Conservation (phyloP, 116 monocot genomes). For the Phalaenopsis hybrid region DNA sequence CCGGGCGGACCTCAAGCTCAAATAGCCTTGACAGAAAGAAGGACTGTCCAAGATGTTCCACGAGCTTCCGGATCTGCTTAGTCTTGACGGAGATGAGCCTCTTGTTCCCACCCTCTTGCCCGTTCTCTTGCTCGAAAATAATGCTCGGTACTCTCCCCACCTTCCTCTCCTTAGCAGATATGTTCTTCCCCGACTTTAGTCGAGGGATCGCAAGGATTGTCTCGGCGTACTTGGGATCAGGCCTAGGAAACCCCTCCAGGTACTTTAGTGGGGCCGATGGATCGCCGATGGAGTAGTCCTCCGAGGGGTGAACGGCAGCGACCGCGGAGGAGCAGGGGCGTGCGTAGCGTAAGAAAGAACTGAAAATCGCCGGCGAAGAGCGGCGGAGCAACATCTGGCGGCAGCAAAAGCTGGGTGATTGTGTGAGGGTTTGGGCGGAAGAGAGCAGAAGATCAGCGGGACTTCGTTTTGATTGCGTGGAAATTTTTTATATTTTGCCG, state of each 20-base stretch:
- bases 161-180: constrained; percentile 71
- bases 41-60: constrained; percentile 62
- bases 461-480: too few relatives aligned
- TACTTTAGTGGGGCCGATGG: constrained; percentile 44
- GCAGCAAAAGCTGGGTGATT: neutral
- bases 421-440: neutral
- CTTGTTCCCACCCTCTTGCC: constrained; percentile 93
- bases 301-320: constrained; percentile 16
- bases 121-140: constrained; percentile 92
- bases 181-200: constrained; percentile 48
- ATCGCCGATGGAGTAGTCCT: neutral
- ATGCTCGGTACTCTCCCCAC: constrained; percentile 80
- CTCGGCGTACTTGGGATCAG: constrained; percentile 84
- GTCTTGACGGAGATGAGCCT: constrained; percentile 68
- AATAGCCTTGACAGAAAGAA: constrained; percentile 90
- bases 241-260: constrained; percentile 69
- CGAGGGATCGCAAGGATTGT: constrained; percentile 68
- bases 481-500: too few relatives aligned
- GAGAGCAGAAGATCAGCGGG: neutral
- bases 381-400: constrained; percentile 21
- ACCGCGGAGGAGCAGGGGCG: constrained; percentile 24
- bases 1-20: constrained; percentile 67
- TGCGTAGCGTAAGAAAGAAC: neutral
- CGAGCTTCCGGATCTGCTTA: constrained; percentile 92
- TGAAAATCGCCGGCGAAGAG: constrained; percentile 7